Evolutionary conservation across 805 yeast genomes (phyloP), one percentile per base, ranked within the genome.

Genomic region (Torulaspora franciscae): DNA sequence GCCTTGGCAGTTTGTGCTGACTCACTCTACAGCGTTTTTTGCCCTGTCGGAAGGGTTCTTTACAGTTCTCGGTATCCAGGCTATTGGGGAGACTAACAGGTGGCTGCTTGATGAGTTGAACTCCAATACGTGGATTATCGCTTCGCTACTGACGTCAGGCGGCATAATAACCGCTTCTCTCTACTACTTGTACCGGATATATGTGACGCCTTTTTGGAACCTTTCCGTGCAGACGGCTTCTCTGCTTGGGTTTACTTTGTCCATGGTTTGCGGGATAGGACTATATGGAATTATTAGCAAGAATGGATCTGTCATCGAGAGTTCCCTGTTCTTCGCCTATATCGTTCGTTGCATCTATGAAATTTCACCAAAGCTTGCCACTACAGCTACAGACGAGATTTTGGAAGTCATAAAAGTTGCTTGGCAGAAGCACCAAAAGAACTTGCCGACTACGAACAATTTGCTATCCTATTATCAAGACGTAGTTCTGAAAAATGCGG

Each of bases 11-110:
- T 62, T 75, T 37, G 66, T 84, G 25, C 70, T 93, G 29, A 72
- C 80, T 41, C 85, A 89, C 60, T 79, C 95, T 4, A 93, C 99
- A 0, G 93, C 96, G 1, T 70, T 86, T 37, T 91, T 93, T 65
- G 86, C 96, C 0, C 73, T 89, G 14, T 69, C 90, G 42, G 99
- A 93, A 67, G 99, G 99, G 1, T 82, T 93, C 55, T 95, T 96
- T 65, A 81, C 96, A 0, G 75, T 93, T 22, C 71, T 93, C 45
- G 81, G 88, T n/a, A 88, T 93, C 49, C 99, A 93, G 68, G 86
- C 95, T 10, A 75, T 86, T 33, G 96, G 98, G 7, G 89, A 89
- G 56, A 80, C 86, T 7, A 74, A 85, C 42, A 75, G 77, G 49
- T 83, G 90, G 83, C 68, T 87, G 36, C 77, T 55, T 10, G 45